Evolutionary conservation across 169 alveolate species (phyloP).

Genomic region (Cryptosporidium xiaoi): DNA sequence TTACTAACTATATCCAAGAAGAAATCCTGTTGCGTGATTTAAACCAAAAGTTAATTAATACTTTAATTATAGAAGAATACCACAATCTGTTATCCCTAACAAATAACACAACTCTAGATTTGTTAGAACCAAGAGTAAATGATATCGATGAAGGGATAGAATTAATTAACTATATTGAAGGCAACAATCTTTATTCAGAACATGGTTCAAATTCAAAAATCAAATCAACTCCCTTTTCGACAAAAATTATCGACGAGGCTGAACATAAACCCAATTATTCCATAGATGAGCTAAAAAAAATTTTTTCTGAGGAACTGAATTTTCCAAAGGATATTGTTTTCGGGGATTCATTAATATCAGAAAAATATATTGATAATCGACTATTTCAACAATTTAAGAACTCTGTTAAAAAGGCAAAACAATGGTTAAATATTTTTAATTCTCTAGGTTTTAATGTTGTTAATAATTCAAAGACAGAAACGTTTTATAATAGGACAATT

Average conservation of each 20-base stretch:
- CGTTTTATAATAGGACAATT: constrained; percentile 13
- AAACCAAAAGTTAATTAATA: constrained; percentile 37
- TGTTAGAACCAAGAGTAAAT: background rate
- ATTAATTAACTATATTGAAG: constrained; percentile 23
- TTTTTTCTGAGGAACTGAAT: background rate
- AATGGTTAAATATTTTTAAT: constrained; percentile 42
- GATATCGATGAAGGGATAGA: constrained; percentile 32
- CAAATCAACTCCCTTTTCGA: too few species aligned
- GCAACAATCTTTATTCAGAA: background rate
- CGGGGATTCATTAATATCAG: background rate
- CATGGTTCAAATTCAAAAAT: background rate
- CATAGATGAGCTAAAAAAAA: constrained; percentile 20
- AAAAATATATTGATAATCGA: constrained; percentile 31
- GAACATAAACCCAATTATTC: background rate
- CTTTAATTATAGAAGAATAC: constrained; percentile 26
- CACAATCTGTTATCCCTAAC: constrained; percentile 2
- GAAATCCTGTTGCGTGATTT: constrained; percentile 59
- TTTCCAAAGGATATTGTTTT: background rate
- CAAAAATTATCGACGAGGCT: background rate
- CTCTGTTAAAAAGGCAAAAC: constrained; percentile 1
- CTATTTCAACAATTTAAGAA: constrained; percentile 34
- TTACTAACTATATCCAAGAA: constrained; percentile 46
- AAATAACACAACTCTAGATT: background rate
- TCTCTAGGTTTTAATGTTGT: background rate
- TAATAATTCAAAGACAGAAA: constrained; percentile 12